Base-by-base conservation (phyloP, 140 eudicot genomes). In the Cichorium intybus region DNA sequence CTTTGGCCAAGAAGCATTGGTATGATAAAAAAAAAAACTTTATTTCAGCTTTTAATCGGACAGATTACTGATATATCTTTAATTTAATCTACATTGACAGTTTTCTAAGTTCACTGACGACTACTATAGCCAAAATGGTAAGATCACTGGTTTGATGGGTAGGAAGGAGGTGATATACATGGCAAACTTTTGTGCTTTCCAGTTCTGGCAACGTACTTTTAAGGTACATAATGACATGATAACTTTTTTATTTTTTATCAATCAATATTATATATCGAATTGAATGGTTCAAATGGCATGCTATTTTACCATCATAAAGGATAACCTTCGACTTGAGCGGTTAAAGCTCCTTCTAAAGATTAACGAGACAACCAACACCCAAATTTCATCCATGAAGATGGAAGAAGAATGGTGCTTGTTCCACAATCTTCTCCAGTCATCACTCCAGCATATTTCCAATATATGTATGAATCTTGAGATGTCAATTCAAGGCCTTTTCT, bases 371-470 rank as follows among this genome's bases (percentile, higher is more conserved):
- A 67, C 66, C 57, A 61, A 55, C 61, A 43, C 56, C 14, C 71
- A 67, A 53, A 34, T 16, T 21, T 3, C 46, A 16, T 70, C 70
- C 41, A 68, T 77, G 23, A 71, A 63, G 82, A 73, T 68, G 6
- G 96, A 92, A 82, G 96, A 85, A 74, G 87, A 87, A 31, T 92
- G 98, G 98, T 92, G 98, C 76, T 79, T 73, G 28, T 68, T 67
- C 50, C 98, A 92, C 75, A 73, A 88, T 70, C 90, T 92, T 79
- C 69, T 85, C 71, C 89, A 62, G 65, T 75, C 98, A 55, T 80
- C 96, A 47, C 84, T 92, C 71, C 79, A 81, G 16, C 92, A 85
- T 72, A 77, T 88, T 63, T 61, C 80, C 55, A 84, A 70, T 75
- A 81, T 85, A 82, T 91, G 97, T 91, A 85, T 22, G 88, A 50